phyloP scores from a whole-genome alignment of 768 basidiomycete genomes.

The Leccinum uliginosum region DNA sequence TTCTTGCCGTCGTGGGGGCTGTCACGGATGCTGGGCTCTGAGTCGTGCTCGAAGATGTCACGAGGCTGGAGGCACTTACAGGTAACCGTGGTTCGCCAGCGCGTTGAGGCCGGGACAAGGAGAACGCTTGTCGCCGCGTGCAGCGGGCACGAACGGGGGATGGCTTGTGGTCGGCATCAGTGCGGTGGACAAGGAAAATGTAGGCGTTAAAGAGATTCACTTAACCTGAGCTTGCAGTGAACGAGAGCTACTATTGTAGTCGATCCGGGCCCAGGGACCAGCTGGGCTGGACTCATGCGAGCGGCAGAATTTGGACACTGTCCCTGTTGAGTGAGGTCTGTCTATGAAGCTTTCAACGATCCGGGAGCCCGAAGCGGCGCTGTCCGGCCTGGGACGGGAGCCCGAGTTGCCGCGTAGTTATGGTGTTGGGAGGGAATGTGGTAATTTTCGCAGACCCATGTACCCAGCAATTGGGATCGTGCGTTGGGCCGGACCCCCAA shows the following conservation, averaged over 20 bases:
- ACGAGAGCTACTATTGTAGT: no score
- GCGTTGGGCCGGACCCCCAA: background rate
- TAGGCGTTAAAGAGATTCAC: no score
- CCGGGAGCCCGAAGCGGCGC: no score
- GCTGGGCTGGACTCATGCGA: no score
- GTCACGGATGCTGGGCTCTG: slow-evolving; percentile 19
- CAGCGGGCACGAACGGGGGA: slow-evolving; percentile 25
- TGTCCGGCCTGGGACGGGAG: no score
- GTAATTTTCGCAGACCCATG: background rate
- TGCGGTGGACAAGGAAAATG: slow-evolving; percentile 6
- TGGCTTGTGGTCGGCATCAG: slow-evolving; percentile 27
- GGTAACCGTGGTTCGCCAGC: slow-evolving; percentile 70
- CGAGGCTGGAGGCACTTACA: slow-evolving; percentile 42
- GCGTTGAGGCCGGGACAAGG: slow-evolving; percentile 73
- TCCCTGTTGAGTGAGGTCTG: no score
- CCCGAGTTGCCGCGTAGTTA: no score
- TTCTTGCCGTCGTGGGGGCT: slow-evolving; percentile 52
- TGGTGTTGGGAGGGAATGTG: background rate
- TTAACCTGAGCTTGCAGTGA: no score
- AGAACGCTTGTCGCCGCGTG: slow-evolving; percentile 47
- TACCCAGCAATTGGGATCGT: background rate
- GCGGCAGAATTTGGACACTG: no score
- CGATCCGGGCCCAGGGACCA: no score
- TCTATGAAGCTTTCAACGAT: no score
- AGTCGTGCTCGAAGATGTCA: background rate